phyloP scores from a whole-genome alignment of 2,329 filamentous ascomycete genomes.

The Fonsecaea monophora region DNA sequence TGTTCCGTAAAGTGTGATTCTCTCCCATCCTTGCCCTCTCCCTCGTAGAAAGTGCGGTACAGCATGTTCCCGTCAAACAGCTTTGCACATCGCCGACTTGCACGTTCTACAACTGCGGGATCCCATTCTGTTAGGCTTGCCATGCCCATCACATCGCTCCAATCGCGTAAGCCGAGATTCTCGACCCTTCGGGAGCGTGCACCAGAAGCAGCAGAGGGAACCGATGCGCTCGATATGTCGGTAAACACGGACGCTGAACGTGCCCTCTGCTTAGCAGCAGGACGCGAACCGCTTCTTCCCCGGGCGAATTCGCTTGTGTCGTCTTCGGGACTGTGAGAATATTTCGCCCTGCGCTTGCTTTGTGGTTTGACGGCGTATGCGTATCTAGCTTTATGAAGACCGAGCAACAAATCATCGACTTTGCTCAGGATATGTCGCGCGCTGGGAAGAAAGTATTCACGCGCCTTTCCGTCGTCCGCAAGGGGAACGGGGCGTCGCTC shows the following conservation, averaged over 20 bases:
- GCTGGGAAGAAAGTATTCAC: constrained; percentile 69
- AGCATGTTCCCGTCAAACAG: constrained; percentile 77
- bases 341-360: constrained; percentile 21
- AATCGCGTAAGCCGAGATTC: constrained; percentile 66
- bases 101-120: constrained; percentile 66
- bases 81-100: constrained; percentile 74
- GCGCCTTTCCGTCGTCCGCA: constrained; percentile 73
- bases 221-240: constrained; percentile 20
- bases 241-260: constrained; percentile 21
- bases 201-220: background rate
- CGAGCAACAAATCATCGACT: constrained; percentile 72
- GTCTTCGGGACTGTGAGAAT: constrained; percentile 11
- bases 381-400: constrained; percentile 71
- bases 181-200: constrained; percentile 18
- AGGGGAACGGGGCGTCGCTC: constrained; percentile 61
- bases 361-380: constrained; percentile 50
- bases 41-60: constrained; percentile 63
- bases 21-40: constrained; percentile 26
- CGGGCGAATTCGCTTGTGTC: constrained; percentile 2
- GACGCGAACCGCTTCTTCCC: constrained; percentile 17
- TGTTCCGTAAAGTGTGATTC: constrained; percentile 31
- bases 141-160: constrained; percentile 82
- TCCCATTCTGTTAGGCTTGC: constrained; percentile 78
- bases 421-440: constrained; percentile 73
- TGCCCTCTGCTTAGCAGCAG: constrained; percentile 1